phyloP scores from a whole-genome alignment of 2,329 filamentous ascomycete species.

The Diatrype stigma region DNA sequence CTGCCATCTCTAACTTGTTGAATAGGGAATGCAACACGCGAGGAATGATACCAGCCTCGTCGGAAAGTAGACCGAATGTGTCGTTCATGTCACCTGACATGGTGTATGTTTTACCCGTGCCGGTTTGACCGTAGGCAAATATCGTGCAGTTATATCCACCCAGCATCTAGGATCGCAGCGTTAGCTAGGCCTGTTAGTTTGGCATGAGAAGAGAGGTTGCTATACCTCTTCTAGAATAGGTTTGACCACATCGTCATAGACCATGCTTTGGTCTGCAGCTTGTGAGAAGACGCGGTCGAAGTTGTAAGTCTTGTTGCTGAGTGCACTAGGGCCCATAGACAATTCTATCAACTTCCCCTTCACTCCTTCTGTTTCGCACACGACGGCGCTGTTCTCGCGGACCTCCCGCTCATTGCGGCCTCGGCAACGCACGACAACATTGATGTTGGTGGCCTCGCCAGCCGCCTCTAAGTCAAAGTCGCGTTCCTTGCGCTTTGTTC shows the following conservation, averaged over 20 bases:
- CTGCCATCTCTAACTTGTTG: slow-evolving; percentile 72
- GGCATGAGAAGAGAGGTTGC: slow-evolving; percentile 1
- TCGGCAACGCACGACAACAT: slow-evolving; percentile 91
- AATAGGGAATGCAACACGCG: slow-evolving; percentile 86
- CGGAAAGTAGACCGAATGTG: slow-evolving; percentile 77
- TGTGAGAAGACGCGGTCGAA: slow-evolving; percentile 98
- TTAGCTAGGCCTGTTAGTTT: slow-evolving; percentile 6
- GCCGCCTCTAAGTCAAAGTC: slow-evolving; percentile 69
- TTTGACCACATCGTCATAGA: slow-evolving; percentile 92
- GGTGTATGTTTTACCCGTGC: slow-evolving; percentile 97
- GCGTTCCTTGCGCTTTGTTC: slow-evolving; percentile 80
- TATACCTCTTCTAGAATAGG: slow-evolving; percentile 88
- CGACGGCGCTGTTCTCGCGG: slow-evolving; percentile 89
- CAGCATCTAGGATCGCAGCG: slow-evolving; percentile 62
- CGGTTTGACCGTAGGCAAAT: slow-evolving; percentile 96
- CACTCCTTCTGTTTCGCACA: slow-evolving; percentile 82
- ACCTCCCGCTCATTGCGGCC: slow-evolving; percentile 91
- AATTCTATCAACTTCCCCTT: slow-evolving; percentile 81
- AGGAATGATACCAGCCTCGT: slow-evolving; percentile 92
- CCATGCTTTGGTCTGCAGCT: slow-evolving; percentile 86
- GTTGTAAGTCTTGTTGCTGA: slow-evolving; percentile 93
- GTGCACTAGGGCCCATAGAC: slow-evolving; percentile 85
- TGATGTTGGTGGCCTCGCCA: slow-evolving; percentile 89
- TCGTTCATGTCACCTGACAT: slow-evolving; percentile 98
- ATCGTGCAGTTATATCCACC: slow-evolving; percentile 97